These are phyloP conservation scores for Paspalum vaginatum DNA, from an alignment of 176 grass and related monocot species.

Conservation along the genomic window DNA sequence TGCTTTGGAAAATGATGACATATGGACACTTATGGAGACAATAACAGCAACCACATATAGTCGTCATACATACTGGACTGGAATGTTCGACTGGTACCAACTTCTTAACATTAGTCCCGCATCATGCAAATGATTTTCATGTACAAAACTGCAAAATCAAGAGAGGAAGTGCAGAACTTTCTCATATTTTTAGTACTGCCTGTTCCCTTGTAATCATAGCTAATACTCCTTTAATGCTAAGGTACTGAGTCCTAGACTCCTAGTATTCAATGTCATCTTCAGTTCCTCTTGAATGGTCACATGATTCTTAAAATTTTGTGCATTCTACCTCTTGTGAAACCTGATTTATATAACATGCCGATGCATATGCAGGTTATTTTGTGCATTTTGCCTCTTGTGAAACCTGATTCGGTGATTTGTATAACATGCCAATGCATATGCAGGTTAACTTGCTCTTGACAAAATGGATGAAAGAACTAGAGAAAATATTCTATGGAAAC, in stretches of 20 bases:
- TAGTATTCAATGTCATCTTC: constrained; percentile 22
- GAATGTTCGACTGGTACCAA: not conserved
- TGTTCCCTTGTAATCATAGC: not conserved
- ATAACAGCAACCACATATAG: not conserved
- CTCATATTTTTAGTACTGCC: not conserved
- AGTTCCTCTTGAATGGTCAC: constrained; percentile 27
- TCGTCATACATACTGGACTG: constrained; percentile 3
- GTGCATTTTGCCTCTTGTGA: constrained; percentile 17
- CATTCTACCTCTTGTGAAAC: too few species aligned
- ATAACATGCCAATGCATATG: constrained; percentile 22
- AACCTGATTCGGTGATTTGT: not conserved
- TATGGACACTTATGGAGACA: not conserved
- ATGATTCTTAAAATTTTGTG: not conserved
- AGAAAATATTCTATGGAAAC: constrained; percentile 99
- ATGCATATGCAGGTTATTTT: not conserved
- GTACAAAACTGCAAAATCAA: not conserved
- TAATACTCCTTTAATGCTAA: not conserved
- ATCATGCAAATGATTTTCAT: constrained; percentile 5
- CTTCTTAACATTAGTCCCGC: constrained; percentile 24
- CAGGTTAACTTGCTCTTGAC: constrained; percentile 94
- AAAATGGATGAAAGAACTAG: constrained; percentile 99
- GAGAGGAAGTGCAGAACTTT: constrained; percentile 20
- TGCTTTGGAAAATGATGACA: not conserved
- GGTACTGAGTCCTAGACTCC: not conserved
- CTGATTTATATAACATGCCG: too few species aligned